Percentiles rank a stretch among this genome's conserved stretches.
These are phyloP conservation scores for Stereocaulon alpinum DNA, from an alignment of 495 filamentous ascomycete species.

Conservation along the genomic window DNA sequence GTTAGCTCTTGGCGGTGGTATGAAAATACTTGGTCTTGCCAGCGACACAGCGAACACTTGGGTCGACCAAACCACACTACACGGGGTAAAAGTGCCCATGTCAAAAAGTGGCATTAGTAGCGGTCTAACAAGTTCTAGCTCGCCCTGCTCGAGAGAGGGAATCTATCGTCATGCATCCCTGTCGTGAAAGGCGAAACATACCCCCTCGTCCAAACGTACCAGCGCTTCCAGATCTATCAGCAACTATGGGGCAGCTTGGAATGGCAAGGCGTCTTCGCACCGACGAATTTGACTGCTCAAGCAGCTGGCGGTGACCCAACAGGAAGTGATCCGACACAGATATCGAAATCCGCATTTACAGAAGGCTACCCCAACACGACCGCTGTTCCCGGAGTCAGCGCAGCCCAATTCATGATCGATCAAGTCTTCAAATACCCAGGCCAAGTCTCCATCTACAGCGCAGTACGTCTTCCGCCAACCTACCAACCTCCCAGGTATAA, in stretches of 20 bases:
- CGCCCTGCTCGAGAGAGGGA: conserved; percentile 27
- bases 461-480: neutral
- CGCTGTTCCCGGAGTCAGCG: conserved; percentile 13
- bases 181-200: conserved; percentile 28
- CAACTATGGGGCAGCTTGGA: conserved; percentile 28
- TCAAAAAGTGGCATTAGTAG: neutral
- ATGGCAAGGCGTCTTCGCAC: conserved; percentile 30
- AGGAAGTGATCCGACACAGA: conserved; percentile 26
- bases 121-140: conserved; percentile 9
- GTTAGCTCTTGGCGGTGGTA: conserved; percentile 25
- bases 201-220: conserved; percentile 28
- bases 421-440: conserved; percentile 32
- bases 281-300: conserved; percentile 26
- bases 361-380: conserved; percentile 31
- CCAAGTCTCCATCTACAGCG: conserved; percentile 22
- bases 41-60: conserved; percentile 29
- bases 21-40: conserved; percentile 27
- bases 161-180: conserved; percentile 29
- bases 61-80: conserved; percentile 27
- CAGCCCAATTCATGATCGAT: conserved; percentile 32
- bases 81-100: conserved; percentile 15
- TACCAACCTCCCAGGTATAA: neutral
- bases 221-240: conserved; percentile 26
- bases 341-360: conserved; percentile 28
- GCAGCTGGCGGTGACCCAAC: conserved; percentile 27